Evolutionary conservation across 73 alveolate genomes (phyloP).

Genomic region (Symbiodinium natans): DNA sequence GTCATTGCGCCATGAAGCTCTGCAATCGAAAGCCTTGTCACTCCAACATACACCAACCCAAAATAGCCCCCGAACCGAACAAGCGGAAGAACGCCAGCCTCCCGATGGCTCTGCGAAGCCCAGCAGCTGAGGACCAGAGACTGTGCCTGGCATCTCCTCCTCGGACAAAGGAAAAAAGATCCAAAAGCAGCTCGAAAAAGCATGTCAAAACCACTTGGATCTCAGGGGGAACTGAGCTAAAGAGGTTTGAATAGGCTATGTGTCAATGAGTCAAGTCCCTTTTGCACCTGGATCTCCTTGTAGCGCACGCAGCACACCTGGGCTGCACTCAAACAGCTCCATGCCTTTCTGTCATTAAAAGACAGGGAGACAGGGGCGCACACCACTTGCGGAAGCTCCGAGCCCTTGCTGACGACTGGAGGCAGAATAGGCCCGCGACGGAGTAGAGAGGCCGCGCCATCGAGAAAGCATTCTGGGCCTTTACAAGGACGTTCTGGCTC

Average conservation of each 20-base stretch:
- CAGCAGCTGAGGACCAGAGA: not conserved
- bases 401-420: too few species aligned
- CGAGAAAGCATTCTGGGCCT: slow-evolving; percentile 2
- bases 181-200: too few species aligned
- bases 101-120: slow-evolving; percentile 87
- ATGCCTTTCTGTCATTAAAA: too few species aligned
- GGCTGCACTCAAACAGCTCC: not conserved
- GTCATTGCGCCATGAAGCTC: not conserved
- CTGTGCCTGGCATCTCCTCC: not conserved
- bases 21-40: not conserved
- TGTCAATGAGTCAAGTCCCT: not conserved
- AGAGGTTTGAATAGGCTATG: too few species aligned
- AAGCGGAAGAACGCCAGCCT: not conserved
- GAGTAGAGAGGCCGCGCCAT: slow-evolving; percentile 26
- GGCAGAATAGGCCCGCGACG: too few species aligned
- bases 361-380: too few species aligned
- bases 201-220: too few species aligned
- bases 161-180: too few species aligned
- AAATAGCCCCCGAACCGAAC: not conserved
- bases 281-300: not conserved
- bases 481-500: too few species aligned
- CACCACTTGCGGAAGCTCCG: too few species aligned
- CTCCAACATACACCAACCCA: not conserved
- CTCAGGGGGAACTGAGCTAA: too few species aligned
- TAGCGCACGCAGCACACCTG: slow-evolving; percentile 10